These are phyloP conservation scores for Crithidia thermophila DNA, from an alignment of 208 protist species.

Conservation along the genomic window DNA sequence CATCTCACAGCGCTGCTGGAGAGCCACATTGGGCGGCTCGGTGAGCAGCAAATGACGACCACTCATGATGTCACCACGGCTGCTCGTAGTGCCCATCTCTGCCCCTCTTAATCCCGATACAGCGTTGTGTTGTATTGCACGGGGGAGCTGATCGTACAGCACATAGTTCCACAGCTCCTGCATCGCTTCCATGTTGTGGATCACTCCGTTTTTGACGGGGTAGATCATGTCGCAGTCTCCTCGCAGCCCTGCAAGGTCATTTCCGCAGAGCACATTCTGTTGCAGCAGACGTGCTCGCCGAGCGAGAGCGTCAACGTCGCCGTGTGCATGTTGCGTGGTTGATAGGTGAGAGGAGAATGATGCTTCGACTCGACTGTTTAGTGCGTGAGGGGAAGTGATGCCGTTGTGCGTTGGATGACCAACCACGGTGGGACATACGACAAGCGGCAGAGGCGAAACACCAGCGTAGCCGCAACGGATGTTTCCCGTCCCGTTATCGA, in stretches of 20 bases:
- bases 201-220: conserved; percentile 97
- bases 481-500: conserved; percentile 87
- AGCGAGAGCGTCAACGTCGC: neutral
- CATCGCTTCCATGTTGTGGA: conserved; percentile 98
- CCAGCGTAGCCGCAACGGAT: conserved; percentile 98
- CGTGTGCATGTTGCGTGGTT: neutral
- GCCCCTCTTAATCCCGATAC: neutral
- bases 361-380: too few relatives aligned
- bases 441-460: conserved; percentile 94
- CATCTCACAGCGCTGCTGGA: conserved; percentile 91
- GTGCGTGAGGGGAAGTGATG: neutral
- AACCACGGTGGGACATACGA: conserved; percentile 96
- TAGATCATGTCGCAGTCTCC: conserved; percentile 68
- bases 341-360: neutral
- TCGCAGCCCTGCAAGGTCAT: conserved; percentile 11
- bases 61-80: conserved; percentile 10
- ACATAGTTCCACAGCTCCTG: conserved; percentile 96
- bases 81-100: conserved; percentile 2
- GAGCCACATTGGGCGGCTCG: conserved; percentile 96
- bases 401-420: conserved; percentile 93
- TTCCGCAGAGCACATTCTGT: conserved; percentile 8
- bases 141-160: conserved; percentile 55
- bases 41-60: conserved; percentile 91
- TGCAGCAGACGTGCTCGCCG: conserved; percentile 2
- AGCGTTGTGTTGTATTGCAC: too few relatives aligned